Conservation (phyloP, 805 yeast genomes). For the Saccharomyces jurei region DNA sequence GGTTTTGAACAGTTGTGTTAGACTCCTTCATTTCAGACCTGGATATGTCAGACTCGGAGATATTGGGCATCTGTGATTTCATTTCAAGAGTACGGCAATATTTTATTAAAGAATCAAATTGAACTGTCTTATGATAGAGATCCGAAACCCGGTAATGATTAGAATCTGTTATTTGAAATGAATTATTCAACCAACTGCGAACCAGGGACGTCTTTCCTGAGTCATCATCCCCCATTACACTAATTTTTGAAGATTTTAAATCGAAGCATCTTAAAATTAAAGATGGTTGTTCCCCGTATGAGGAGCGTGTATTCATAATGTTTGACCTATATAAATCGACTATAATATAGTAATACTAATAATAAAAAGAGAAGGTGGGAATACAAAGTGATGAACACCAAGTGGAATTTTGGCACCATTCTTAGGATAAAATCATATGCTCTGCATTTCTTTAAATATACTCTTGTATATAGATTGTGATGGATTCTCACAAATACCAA, state of each 20-base stretch:
- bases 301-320: constrained; percentile 5
- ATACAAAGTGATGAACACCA: not conserved
- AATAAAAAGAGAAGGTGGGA: not conserved
- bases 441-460: not conserved
- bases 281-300: constrained; percentile 5
- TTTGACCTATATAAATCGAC: not conserved
- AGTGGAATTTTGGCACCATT: no score
- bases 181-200: constrained; percentile 15
- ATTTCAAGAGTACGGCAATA: not conserved
- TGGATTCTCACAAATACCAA: no score
- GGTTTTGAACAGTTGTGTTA: not conserved
- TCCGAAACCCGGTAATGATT: constrained; percentile 6
- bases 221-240: constrained; percentile 19
- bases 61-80: no score
- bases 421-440: not conserved
- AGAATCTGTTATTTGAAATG: not conserved
- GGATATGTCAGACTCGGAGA: no score
- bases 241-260: constrained; percentile 12
- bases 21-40: no score
- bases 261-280: constrained; percentile 17
- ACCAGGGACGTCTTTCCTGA: constrained; percentile 24
- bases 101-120: not conserved
- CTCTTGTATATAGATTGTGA: no score
- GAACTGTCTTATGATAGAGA: constrained; percentile 11
- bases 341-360: no score